These are phyloP conservation scores for Anaeramoeba ignava DNA, from an alignment of 78 protist genomes.

Conservation along the genomic window DNA sequence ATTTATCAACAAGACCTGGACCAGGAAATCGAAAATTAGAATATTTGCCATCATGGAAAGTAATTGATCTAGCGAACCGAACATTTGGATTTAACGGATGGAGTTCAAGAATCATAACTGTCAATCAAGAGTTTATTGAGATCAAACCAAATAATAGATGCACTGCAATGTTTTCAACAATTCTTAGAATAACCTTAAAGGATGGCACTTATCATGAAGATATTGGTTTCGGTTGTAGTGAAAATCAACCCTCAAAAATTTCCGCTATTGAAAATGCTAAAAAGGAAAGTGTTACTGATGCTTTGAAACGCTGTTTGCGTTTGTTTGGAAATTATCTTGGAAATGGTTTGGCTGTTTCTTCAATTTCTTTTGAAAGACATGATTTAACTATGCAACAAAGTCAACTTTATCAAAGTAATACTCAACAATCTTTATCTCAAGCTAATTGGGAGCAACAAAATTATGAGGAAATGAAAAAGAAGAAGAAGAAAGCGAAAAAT, in stretches of 20 bases:
- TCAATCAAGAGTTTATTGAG: conserved; percentile 24
- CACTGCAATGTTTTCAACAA: conserved; percentile 23
- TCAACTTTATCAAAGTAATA: no score
- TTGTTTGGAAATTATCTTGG: conserved; percentile 58
- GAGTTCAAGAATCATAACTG: conserved; percentile 26
- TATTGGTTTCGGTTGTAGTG: conserved; percentile 45
- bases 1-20: background rate
- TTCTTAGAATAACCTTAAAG: conserved; percentile 35
- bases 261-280: conserved; percentile 49
- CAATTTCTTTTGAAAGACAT: no score
- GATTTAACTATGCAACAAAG: no score
- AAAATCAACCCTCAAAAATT: conserved; percentile 23
- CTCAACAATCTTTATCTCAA: no score
- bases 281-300: conserved; percentile 67
- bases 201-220: conserved; percentile 64
- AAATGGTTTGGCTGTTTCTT: conserved; percentile 10
- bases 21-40: background rate
- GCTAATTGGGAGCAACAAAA: no score
- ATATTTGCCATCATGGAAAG: conserved; percentile 48
- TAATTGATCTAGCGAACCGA: conserved; percentile 45
- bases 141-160: background rate
- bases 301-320: conserved; percentile 46
- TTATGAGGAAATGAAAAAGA: no score
- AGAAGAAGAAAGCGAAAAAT: no score
- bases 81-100: conserved; percentile 62